Base-by-base conservation (phyloP, 1,139 yeast genomes). In the Yamadazyma diddensiae region DNA sequence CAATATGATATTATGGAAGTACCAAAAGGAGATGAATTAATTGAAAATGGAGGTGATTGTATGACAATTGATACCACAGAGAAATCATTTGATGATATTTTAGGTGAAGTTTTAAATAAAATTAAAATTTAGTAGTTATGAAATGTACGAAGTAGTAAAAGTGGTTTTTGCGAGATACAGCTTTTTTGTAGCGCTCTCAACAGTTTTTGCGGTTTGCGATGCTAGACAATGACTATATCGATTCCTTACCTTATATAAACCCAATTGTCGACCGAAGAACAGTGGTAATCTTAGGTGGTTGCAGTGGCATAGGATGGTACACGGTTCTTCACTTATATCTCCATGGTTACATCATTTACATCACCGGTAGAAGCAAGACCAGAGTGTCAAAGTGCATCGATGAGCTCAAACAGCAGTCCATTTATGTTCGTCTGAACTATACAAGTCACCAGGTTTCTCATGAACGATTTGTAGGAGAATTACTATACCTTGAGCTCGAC, bases 201-300 rank as follows among this genome's bases (percentile, higher is more conserved):
- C 20, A 6, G 6, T 18, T 18, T 18, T 18, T 9, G 20, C 20
- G 9, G 20, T 18, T 18, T 18, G 6, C 7, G n/a, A 38, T 36
- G 36, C 31, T 46, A 31, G 49, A 61, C 25, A 59, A 63, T 3
- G 43, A 44, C 12, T 29, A 29, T 24, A 36, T 43, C 8, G 36
- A 39, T 9, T 36, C 53, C 1, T 58, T 65, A 7, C 69, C 70
- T 1, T 71, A 65, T 43, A 46, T 53, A 21, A 53, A 70, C 36
- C 75, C 77, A 0, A 30, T 37, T 5, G 38, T 26, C 9, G 72
- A 70, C 14, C 64, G 83, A 17, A 64, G 75, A 37, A 80, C 82
- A 2, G 88, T 82, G 0, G 57, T 85, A 5, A 77, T 86, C 19
- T 82, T 94, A 0, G 94, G 95, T 1, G 94, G 88, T 5, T 83